Percentiles rank a stretch among this genome's conserved stretches.
These are phyloP conservation scores for Trichoderma endophyticum DNA, from an alignment of 2,329 filamentous ascomycete genomes.

Conservation along the genomic window DNA sequence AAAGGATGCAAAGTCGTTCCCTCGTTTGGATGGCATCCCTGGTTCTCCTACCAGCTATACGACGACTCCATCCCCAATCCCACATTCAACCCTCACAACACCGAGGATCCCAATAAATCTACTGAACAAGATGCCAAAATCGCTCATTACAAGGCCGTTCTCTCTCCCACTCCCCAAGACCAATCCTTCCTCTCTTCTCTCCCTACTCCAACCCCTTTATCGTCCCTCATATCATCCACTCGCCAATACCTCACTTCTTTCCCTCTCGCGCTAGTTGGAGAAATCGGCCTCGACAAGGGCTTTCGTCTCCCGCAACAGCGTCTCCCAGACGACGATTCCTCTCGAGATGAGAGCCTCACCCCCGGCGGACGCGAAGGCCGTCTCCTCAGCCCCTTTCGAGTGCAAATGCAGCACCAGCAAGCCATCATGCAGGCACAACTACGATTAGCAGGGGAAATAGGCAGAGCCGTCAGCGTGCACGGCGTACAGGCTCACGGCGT, in stretches of 20 bases:
- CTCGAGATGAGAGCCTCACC: constrained; percentile 46
- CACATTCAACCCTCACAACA: constrained; percentile 34
- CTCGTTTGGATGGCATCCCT: constrained; percentile 84
- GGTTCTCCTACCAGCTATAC: constrained; percentile 78
- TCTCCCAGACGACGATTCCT: constrained; percentile 35
- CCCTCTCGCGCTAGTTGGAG: constrained; percentile 67
- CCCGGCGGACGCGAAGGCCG: constrained; percentile 70
- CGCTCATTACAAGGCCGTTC: constrained; percentile 64
- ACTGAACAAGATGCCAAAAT: constrained; percentile 36
- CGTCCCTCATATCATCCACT: constrained; percentile 55
- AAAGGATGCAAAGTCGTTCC: constrained; percentile 47
- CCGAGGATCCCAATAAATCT: constrained; percentile 19
- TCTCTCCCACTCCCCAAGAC: constrained; percentile 52
- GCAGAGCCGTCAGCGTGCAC: constrained; percentile 65
- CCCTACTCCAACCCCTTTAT: constrained; percentile 59
- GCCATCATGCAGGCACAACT: constrained; percentile 65
- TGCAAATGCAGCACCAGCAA: constrained; percentile 66
- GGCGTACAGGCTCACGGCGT: constrained; percentile 74
- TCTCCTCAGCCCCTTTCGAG: constrained; percentile 63
- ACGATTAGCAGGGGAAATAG: constrained; percentile 64
- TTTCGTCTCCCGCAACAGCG: constrained; percentile 68
- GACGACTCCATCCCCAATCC: constrained; percentile 47
- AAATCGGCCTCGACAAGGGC: constrained; percentile 73
- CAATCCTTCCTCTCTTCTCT: constrained; percentile 47
- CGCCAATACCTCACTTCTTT: constrained; percentile 52